A percentile compares a stretch with the other conserved stretches of the same genome.
These are phyloP conservation scores for Yamadazyma atmosphaerica DNA, from an alignment of 1,139 yeast species.

Conservation along the genomic window DNA sequence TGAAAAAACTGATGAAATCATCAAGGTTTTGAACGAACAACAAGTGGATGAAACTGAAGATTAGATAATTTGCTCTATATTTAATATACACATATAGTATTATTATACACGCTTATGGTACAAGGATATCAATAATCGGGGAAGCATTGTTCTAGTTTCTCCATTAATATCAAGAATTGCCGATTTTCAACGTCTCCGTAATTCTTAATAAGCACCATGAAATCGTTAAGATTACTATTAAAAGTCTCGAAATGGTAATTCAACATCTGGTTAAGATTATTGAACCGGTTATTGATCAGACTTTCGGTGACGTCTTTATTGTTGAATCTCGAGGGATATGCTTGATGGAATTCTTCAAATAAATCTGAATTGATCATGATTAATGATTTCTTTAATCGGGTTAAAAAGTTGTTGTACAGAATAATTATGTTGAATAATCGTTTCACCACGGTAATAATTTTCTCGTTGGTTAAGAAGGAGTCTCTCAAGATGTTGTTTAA, in stretches of 20 bases:
- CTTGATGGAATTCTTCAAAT: constrained; percentile 37
- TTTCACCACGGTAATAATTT: constrained; percentile 50
- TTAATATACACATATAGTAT: constrained; percentile 6
- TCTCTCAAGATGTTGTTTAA: constrained; percentile 67
- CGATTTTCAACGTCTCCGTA: constrained; percentile 68
- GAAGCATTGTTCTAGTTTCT: constrained; percentile 48
- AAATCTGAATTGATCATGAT: constrained; percentile 51
- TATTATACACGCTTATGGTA: constrained; percentile 1
- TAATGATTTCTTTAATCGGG: constrained; percentile 56
- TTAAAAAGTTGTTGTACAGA: constrained; percentile 55
- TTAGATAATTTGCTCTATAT: constrained; percentile 5
- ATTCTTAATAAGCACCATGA: constrained; percentile 54
- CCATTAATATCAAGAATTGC: constrained; percentile 52
- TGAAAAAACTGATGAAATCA: constrained; percentile 80
- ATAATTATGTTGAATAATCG: constrained; percentile 48
- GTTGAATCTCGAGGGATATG: constrained; percentile 41
- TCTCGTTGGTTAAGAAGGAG: constrained; percentile 64
- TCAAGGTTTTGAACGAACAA: constrained; percentile 72
- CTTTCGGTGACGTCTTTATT: constrained; percentile 36
- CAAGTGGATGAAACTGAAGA: constrained; percentile 38
- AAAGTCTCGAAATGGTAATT: constrained; percentile 55
- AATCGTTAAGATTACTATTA: constrained; percentile 52
- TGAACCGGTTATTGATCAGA: constrained; percentile 42
- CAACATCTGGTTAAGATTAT: constrained; percentile 48
- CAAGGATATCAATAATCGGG: constrained; percentile 24